phyloP scores from a whole-genome alignment of 106 monocot genomes.

The Dendrobium officinale region DNA sequence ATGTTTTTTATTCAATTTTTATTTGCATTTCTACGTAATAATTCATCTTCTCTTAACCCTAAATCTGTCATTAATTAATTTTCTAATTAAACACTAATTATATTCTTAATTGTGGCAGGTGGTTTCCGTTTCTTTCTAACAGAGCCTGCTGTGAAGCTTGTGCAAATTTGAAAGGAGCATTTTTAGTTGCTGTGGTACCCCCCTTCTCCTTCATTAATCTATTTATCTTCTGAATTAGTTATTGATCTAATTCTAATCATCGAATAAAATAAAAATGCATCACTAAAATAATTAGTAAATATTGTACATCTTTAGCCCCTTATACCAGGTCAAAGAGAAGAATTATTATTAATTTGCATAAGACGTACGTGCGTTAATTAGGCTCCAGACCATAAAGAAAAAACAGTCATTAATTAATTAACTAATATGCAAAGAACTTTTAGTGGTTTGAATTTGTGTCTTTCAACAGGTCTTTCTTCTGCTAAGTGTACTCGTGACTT shows the following conservation, averaged over 20 bases:
- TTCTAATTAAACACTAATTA: background rate
- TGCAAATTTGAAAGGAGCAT: conserved; percentile 92
- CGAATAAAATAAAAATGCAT: too few relatives aligned
- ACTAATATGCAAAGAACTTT: too few relatives aligned
- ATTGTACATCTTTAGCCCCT: too few relatives aligned
- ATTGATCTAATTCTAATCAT: too few relatives aligned
- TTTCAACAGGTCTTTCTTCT: conserved; percentile 36
- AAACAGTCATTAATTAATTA: too few relatives aligned
- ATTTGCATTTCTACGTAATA: background rate
- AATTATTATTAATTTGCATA: too few relatives aligned
- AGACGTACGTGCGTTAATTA: too few relatives aligned
- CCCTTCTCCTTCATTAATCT: background rate
- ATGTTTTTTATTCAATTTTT: background rate
- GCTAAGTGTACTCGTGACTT: conserved; percentile 26
- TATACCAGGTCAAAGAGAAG: too few relatives aligned
- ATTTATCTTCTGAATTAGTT: too few relatives aligned
- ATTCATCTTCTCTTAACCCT: background rate
- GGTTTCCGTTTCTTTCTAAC: conserved; percentile 88
- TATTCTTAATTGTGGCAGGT: conserved; percentile 32
- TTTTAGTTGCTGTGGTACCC: conserved; percentile 74
- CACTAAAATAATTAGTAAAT: too few relatives aligned
- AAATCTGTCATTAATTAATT: background rate
- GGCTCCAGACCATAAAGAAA: too few relatives aligned
- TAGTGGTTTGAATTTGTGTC: too few relatives aligned
- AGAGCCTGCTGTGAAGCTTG: conserved; percentile 94